These are phyloP conservation scores for Mortierella claussenii DNA, from an alignment of 192 early-diverging fungal genomes.

Conservation along the genomic window DNA sequence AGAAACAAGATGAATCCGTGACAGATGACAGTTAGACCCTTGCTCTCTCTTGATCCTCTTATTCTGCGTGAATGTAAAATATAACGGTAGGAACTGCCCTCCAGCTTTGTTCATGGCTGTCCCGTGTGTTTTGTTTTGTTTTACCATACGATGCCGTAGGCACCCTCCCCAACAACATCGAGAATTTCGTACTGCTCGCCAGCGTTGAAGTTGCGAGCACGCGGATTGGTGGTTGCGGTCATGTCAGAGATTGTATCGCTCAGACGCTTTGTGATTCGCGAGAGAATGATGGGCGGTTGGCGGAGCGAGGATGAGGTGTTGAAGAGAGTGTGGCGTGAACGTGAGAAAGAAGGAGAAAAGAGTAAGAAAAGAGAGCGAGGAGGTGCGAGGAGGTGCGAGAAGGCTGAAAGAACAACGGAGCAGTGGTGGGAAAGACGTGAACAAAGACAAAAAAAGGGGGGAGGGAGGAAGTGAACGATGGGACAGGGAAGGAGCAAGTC, in stretches of 20 bases:
- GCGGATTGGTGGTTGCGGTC: slow-evolving; percentile 53
- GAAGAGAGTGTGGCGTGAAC: no score
- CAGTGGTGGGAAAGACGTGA: background rate
- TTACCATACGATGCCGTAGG: slow-evolving; percentile 95
- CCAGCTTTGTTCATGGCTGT: no score
- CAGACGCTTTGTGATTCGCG: slow-evolving; percentile 52
- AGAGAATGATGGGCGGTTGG: slow-evolving; percentile 42
- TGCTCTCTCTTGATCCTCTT: no score
- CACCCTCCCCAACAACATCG: slow-evolving; percentile 91
- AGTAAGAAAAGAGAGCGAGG: background rate
- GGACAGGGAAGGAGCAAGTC: background rate
- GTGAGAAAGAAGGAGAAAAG: slow-evolving; percentile 1
- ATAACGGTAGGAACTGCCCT: no score
- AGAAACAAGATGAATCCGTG: background rate
- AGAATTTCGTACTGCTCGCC: slow-evolving; percentile 86
- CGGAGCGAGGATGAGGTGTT: no score
- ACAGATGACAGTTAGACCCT: background rate
- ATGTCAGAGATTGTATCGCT: slow-evolving; percentile 55
- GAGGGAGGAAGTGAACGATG: no score
- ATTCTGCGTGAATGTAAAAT: no score
- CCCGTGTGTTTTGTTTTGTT: no score
- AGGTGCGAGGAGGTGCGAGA: background rate
- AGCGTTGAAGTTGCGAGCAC: slow-evolving; percentile 72
- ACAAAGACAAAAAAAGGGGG: slow-evolving; percentile 6
- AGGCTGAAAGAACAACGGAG: background rate